Evolutionary conservation across 805 yeast genomes (phyloP).

Genomic region (Metschnikowia lochheadii): DNA sequence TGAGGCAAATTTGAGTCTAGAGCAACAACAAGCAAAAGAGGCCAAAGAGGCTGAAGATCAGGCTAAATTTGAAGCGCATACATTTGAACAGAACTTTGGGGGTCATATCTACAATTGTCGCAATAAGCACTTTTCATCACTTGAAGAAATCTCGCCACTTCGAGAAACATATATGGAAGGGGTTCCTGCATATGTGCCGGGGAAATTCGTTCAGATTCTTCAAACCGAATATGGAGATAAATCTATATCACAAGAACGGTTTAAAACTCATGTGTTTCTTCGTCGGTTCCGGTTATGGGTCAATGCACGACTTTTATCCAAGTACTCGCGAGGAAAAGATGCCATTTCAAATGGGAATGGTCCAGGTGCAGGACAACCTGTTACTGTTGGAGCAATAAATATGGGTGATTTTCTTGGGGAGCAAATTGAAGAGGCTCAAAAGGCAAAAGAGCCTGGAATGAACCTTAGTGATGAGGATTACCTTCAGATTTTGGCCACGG

Average conservation of each 20-base stretch:
- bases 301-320: constrained; percentile 10
- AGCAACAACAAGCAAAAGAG: background rate
- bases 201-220: constrained; percentile 36
- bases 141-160: constrained; percentile 40
- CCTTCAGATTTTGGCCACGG: constrained; percentile 23
- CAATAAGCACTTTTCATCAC: constrained; percentile 32
- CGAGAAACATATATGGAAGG: constrained; percentile 44
- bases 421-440: background rate
- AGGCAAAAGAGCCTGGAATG: background rate
- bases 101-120: constrained; percentile 35
- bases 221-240: constrained; percentile 42
- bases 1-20: background rate
- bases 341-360: too few species aligned
- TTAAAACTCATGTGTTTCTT: constrained; percentile 5
- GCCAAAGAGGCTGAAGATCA: background rate
- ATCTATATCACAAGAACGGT: constrained; percentile 5
- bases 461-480: constrained; percentile 23
- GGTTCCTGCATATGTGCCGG: constrained; percentile 53
- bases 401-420: background rate
- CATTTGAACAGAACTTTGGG: constrained; percentile 18
- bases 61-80: background rate
- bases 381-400: background rate
- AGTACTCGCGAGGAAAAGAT: constrained; percentile 22
- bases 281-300: constrained; percentile 17
- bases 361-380: too few species aligned